These are phyloP conservation scores for Thamnidium elegans DNA, from an alignment of 192 early-diverging fungal species.

Conservation along the genomic window DNA sequence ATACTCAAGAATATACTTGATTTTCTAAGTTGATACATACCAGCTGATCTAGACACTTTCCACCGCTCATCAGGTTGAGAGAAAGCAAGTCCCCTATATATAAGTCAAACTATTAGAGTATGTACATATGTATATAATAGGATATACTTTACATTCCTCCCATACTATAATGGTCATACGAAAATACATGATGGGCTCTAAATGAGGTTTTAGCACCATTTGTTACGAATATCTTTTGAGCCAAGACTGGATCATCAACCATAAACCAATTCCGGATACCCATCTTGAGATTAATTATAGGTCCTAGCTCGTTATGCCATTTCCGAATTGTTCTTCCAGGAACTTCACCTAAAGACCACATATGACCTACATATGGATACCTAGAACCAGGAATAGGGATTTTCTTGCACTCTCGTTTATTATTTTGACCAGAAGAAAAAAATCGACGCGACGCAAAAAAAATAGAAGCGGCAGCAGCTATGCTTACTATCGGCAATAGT, in stretches of 20 bases:
- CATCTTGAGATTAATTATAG: neutral
- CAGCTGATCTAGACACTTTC: constrained; percentile 4
- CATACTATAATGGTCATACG: neutral
- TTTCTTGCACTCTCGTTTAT: neutral
- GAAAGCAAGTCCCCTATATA: neutral
- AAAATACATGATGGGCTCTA: neutral
- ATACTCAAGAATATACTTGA: too few relatives aligned
- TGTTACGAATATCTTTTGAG: constrained; percentile 10
- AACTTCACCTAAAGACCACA: neutral
- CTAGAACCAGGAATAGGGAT: neutral
- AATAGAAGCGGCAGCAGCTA: neutral
- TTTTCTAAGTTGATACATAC: neutral
- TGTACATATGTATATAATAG: neutral
- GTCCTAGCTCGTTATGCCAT: neutral
- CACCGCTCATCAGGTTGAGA: neutral
- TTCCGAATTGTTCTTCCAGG: neutral
- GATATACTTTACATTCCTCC: neutral
- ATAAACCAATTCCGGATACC: constrained; percentile 9
- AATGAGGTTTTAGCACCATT: neutral
- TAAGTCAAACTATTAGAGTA: too few relatives aligned
- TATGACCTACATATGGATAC: constrained; percentile 1
- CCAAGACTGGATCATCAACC: constrained; percentile 7
- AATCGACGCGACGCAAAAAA: neutral
- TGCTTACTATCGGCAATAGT: neutral
- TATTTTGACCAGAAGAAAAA: neutral